Base-by-base conservation (phyloP, 2,329 filamentous ascomycete genomes). In the Dactylella cylindrospora region DNA sequence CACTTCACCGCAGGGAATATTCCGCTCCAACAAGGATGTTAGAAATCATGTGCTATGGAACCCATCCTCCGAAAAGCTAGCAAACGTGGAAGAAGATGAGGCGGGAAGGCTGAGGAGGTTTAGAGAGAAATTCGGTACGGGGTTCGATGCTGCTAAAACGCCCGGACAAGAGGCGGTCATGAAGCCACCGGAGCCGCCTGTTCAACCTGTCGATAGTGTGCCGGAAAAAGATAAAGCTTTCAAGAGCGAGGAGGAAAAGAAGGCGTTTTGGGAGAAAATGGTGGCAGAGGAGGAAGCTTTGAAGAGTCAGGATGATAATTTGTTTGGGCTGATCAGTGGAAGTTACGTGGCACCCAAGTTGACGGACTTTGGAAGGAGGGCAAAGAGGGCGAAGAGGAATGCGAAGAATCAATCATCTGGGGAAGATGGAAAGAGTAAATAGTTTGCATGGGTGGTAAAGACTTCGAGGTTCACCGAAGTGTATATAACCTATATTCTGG, bases 51-150 rank as follows among this genome's bases (percentile, higher is more conserved):
- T 88, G 1, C 75, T 95, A 49, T 98, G 93, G 93, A 93, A 97
- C 73, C 93, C 93, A 0, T 84, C 79, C 59, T 84, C 86, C 67
- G 83, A 84, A 74, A 85, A 86, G 65, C 78, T 98, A 69, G 77
- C 85, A 72, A 95, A 93, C 73, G 80, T 96, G 55, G 93, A 98
- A 76, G 84, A 94, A 66, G 93, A 98, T 73, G 93, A 97, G 79
- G 91, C 93, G 2, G 93, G 93, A 13, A 83, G 86, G 71, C 76
- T 98, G 70, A 86, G 85, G 46, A 86, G 88, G 51, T 98, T 98
- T 77, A 80, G 93, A 70, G 80, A 80, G 64, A 81, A 86, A 54
- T 98, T 90, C 76, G 93, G 93, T 20, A 78, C 85, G 59, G 83
- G 83, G 8, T 98, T 88, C 79, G 93, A 98, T 75, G 77, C 81